Evolutionary conservation across 2,329 filamentous ascomycete genomes (phyloP).

Genomic region (Microsporum ferrugineum): DNA sequence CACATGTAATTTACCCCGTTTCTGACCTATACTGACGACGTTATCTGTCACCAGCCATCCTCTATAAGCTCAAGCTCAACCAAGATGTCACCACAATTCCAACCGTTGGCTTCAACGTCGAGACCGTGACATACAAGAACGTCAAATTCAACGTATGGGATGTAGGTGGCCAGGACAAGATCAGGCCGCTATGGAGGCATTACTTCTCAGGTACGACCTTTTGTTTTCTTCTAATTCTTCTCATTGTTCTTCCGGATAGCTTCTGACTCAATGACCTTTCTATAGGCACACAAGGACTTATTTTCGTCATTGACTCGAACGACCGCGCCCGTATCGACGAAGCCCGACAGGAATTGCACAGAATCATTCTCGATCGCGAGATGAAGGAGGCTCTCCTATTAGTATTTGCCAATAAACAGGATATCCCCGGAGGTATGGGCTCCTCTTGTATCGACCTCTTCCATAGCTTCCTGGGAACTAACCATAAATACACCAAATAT

Average conservation of each 20-base stretch:
- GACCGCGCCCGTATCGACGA: conserved; percentile 87
- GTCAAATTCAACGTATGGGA: conserved; percentile 99
- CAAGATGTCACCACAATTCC: conserved; percentile 98
- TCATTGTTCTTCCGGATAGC: neutral
- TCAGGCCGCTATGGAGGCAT: conserved; percentile 90
- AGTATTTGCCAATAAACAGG: conserved; percentile 99
- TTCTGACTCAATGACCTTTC: neutral
- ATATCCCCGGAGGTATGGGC: conserved; percentile 63
- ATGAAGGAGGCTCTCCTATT: conserved; percentile 90
- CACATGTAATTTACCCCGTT: neutral
- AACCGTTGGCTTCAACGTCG: conserved; percentile 98
- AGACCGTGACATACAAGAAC: conserved; percentile 98
- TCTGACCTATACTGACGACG: neutral
- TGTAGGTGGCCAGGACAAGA: conserved; percentile 98
- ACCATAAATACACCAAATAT: neutral
- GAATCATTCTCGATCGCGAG: conserved; percentile 95
- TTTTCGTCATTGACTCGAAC: conserved; percentile 96
- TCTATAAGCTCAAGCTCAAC: conserved; percentile 97
- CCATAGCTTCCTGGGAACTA: neutral
- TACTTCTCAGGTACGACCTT: conserved; percentile 65
- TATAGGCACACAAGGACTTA: conserved; percentile 83
- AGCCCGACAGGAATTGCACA: conserved; percentile 83
- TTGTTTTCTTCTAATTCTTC: conserved; percentile 19
- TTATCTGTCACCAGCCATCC: conserved; percentile 52
- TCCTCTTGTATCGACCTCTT: neutral